These are phyloP conservation scores for Penicillium sp. DNA, from an alignment of 2,329 filamentous ascomycete genomes.

Conservation along the genomic window DNA sequence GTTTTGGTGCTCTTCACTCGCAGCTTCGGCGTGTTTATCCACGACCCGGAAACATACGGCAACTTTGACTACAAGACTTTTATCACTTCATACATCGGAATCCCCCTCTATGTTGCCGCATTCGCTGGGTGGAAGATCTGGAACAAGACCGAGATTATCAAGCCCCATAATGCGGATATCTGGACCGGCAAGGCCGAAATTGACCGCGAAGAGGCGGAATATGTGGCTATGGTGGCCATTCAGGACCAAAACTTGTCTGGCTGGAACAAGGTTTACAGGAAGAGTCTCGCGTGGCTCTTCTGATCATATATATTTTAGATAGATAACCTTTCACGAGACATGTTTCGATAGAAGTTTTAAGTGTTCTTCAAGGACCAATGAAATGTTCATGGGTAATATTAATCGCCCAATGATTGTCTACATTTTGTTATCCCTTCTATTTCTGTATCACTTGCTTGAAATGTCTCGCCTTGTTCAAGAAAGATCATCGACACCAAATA, in stretches of 20 bases:
- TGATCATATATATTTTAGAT: neutral
- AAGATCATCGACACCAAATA: neutral
- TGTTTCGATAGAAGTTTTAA: neutral
- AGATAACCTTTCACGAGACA: neutral
- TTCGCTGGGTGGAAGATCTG: conserved; percentile 57
- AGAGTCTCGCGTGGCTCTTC: conserved; percentile 4
- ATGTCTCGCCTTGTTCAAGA: neutral
- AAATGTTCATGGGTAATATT: neutral
- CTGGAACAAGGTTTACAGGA: conserved; percentile 6
- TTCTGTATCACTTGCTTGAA: neutral
- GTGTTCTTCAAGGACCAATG: neutral
- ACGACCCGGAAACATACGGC: conserved; percentile 33
- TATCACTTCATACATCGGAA: conserved; percentile 64
- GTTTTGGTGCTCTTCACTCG: conserved; percentile 66
- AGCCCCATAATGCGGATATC: conserved; percentile 55
- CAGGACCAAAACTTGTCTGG: conserved; percentile 6
- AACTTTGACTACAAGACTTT: conserved; percentile 63
- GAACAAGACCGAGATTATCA: conserved; percentile 47
- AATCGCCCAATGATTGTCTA: neutral
- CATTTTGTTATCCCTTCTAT: neutral
- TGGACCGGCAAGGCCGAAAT: conserved; percentile 63
- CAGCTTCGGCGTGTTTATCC: conserved; percentile 64
- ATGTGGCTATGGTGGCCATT: conserved; percentile 1
- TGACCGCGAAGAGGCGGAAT: conserved; percentile 52
- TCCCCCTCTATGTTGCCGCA: conserved; percentile 60